phyloP scores from a whole-genome alignment of 805 yeast genomes.

The Zygosaccharomyces bailii region DNA sequence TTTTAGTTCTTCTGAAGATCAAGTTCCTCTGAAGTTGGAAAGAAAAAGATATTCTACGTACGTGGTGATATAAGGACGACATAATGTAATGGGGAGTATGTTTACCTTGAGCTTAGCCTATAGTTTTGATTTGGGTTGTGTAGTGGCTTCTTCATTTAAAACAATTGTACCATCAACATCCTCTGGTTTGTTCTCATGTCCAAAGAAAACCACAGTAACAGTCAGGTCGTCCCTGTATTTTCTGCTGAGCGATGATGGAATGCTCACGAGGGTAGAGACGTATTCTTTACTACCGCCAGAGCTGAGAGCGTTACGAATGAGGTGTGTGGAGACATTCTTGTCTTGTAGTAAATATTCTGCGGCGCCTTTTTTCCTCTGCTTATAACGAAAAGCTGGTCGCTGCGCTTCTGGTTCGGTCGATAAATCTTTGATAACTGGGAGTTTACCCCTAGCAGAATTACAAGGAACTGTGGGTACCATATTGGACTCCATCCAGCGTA shows the following conservation, averaged over 20 bases:
- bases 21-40: background rate
- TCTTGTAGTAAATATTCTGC: conserved; percentile 66
- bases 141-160: conserved; percentile 28
- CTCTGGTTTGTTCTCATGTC: conserved; percentile 43
- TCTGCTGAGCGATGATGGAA: conserved; percentile 89
- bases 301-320: conserved; percentile 87
- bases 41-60: background rate
- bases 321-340: conserved; percentile 85
- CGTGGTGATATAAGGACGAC: conserved; percentile 1
- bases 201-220: conserved; percentile 93
- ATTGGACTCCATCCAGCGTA: conserved; percentile 84
- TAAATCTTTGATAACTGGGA: conserved; percentile 63
- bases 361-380: conserved; percentile 29
- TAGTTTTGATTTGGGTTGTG: conserved; percentile 27
- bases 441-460: conserved; percentile 30
- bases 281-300: conserved; percentile 87
- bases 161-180: conserved; percentile 22
- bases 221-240: conserved; percentile 94
- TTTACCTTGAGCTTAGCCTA: conserved; percentile 10
- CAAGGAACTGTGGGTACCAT: conserved; percentile 12
- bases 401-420: conserved; percentile 53
- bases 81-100: background rate
- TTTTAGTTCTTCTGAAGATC: conserved; percentile 1
- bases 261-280: conserved; percentile 80
- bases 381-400: conserved; percentile 72